These are phyloP conservation scores for Scheffersomyces cryptocercus DNA, from an alignment of 1,139 yeast genomes.

Conservation along the genomic window DNA sequence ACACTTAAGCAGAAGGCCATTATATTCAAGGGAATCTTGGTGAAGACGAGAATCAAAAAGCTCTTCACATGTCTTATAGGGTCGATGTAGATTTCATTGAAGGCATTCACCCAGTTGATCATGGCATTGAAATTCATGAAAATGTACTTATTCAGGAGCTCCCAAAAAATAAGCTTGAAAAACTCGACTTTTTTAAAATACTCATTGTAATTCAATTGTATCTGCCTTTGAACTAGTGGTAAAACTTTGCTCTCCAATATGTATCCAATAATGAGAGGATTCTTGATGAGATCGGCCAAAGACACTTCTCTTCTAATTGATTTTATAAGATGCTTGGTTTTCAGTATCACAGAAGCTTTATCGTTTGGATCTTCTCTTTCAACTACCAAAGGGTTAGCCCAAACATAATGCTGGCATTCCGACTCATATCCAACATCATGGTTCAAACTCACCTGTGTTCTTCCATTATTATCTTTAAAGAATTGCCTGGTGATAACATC, in stretches of 20 bases:
- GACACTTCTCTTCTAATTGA: conserved; percentile 4
- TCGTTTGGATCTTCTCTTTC: not conserved
- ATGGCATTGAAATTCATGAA: conserved; percentile 7
- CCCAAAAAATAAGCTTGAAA: conserved; percentile 16
- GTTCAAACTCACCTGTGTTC: not conserved
- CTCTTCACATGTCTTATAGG: conserved; percentile 10
- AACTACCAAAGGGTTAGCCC: not conserved
- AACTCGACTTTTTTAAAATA: conserved; percentile 7
- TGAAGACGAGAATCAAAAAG: conserved; percentile 10
- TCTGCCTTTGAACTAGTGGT: conserved; percentile 6
- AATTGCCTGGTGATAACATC: conserved; percentile 8
- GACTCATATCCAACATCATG: not conserved
- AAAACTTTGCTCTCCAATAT: conserved; percentile 10
- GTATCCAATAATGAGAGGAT: conserved; percentile 12
- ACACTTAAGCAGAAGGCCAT: conserved; percentile 15
- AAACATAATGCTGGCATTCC: not conserved
- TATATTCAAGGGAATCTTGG: conserved; percentile 19
- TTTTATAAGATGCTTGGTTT: not conserved
- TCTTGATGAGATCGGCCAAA: conserved; percentile 11
- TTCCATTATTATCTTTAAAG: not conserved
- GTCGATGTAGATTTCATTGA: conserved; percentile 5
- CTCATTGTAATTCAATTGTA: conserved; percentile 2
- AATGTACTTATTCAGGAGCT: conserved; percentile 16
- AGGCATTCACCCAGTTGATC: conserved; percentile 1
- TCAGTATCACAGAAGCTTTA: not conserved